Percentiles rank a stretch among this genome's conserved stretches.
Conservation (phyloP, 2,329 filamentous ascomycete species). For the Madurella mycetomatis region DNA sequence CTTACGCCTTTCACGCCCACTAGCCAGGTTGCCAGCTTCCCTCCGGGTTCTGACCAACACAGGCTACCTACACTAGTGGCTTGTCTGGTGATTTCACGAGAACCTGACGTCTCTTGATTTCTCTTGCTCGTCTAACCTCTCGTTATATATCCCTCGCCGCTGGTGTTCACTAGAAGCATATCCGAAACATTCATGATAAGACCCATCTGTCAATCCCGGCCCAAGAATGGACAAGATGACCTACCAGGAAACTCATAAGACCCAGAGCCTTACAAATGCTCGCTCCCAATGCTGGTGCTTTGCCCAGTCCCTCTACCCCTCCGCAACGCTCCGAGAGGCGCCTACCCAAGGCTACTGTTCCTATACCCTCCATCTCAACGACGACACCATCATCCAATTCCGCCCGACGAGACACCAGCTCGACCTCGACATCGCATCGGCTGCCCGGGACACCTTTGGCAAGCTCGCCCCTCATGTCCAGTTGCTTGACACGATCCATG, state of each 20-base stretch:
- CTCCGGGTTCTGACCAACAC: too few species aligned
- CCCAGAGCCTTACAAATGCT: not conserved
- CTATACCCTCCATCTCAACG: conserved; percentile 42
- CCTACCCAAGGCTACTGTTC: conserved; percentile 49
- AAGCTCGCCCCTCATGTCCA: conserved; percentile 39
- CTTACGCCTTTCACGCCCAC: too few species aligned
- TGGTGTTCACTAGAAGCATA: not conserved
- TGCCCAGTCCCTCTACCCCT: not conserved
- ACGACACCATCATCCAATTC: conserved; percentile 44
- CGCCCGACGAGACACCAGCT: conserved; percentile 41
- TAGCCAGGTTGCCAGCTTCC: too few species aligned
- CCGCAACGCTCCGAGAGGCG: conserved; percentile 29
- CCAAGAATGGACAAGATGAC: not conserved
- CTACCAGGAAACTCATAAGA: not conserved
- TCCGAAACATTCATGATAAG: not conserved
- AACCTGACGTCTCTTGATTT: too few species aligned
- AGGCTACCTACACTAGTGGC: too few species aligned
- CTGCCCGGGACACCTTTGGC: conserved; percentile 39
- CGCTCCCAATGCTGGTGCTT: not conserved
- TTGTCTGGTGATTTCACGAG: too few species aligned
- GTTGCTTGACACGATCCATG: conserved; percentile 34
- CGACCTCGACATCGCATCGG: conserved; percentile 34
- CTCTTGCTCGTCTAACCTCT: too few species aligned
- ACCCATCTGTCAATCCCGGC: not conserved
- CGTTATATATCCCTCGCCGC: too few species aligned